Conservation (phyloP, 805 yeast species). For the Saturnispora gosingensis region DNA sequence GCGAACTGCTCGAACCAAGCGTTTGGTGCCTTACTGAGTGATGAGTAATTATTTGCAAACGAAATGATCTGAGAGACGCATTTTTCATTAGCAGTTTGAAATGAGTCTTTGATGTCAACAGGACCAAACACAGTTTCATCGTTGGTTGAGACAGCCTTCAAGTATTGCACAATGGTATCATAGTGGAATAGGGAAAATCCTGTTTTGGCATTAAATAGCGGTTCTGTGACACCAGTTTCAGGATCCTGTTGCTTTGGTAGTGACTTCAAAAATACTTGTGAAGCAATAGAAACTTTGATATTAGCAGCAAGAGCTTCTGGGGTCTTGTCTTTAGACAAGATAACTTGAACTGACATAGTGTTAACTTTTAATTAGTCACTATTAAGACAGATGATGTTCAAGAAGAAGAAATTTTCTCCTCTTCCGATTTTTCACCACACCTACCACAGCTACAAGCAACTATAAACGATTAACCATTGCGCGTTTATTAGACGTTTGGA, state of each 20-base stretch:
- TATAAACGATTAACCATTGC: not conserved
- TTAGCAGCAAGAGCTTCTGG: conserved; percentile 29
- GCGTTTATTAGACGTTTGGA: not conserved
- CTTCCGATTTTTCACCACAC: not conserved
- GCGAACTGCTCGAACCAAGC: conserved; percentile 38
- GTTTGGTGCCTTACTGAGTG: conserved; percentile 11
- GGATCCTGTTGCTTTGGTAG: conserved; percentile 1
- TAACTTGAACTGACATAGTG: conserved; percentile 20
- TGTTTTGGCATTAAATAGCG: conserved; percentile 26
- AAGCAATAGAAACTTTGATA: conserved; percentile 33
- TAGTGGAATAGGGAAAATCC: conserved; percentile 49
- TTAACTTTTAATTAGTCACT: not conserved
- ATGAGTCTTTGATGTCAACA: conserved; percentile 45
- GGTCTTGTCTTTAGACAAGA: conserved; percentile 7
- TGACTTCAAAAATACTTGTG: conserved; percentile 4
- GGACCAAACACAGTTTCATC: conserved; percentile 33
- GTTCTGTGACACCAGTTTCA: not conserved
- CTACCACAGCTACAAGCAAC: not conserved
- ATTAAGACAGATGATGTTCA: not conserved
- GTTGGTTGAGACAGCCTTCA: conserved; percentile 28
- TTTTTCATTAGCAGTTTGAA: conserved; percentile 22
- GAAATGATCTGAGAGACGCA: conserved; percentile 48
- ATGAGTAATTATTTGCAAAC: conserved; percentile 50
- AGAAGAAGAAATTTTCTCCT: not conserved
- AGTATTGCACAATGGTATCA: conserved; percentile 60